These are phyloP conservation scores for Naganishia albida DNA, from an alignment of 1,284 basidiomycete genomes.

Conservation along the genomic window DNA sequence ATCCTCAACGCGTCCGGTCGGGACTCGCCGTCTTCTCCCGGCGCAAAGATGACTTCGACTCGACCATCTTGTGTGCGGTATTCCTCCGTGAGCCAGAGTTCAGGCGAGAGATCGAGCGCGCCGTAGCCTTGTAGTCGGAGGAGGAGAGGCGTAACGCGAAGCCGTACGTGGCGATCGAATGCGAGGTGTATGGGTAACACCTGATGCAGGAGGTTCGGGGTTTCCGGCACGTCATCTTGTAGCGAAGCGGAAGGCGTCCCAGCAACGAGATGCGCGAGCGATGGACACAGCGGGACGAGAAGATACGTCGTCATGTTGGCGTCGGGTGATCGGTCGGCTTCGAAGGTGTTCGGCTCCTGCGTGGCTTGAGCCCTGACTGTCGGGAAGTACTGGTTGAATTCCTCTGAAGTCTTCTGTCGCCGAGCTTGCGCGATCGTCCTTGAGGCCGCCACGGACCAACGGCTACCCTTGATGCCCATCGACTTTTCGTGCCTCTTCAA, in stretches of 20 bases:
- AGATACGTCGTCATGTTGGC: slow-evolving; percentile 28
- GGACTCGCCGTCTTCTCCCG: slow-evolving; percentile 1
- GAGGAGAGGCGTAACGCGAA: slow-evolving; percentile 19
- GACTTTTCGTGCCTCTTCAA: slow-evolving; percentile 31
- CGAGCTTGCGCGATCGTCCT: slow-evolving; percentile 1
- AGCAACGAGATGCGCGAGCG: slow-evolving; percentile 25
- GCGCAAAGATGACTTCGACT: slow-evolving; percentile 24
- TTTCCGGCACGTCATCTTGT: not conserved
- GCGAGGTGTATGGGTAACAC: slow-evolving; percentile 14
- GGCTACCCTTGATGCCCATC: slow-evolving; percentile 24
- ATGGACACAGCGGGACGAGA: slow-evolving; percentile 26
- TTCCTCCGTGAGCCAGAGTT: slow-evolving; percentile 15
- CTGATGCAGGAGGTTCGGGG: slow-evolving; percentile 8
- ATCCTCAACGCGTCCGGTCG: slow-evolving; percentile 19
- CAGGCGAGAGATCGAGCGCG: slow-evolving; percentile 13
- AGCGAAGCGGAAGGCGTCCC: not conserved
- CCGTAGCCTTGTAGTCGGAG: slow-evolving; percentile 12
- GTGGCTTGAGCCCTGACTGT: not conserved
- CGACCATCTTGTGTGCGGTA: slow-evolving; percentile 8
- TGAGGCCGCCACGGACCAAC: slow-evolving; percentile 10
- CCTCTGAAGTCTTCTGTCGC: not conserved
- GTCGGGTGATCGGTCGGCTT: no score
- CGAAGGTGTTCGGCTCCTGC: no score
- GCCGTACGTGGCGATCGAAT: slow-evolving; percentile 10
- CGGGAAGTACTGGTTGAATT: slow-evolving; percentile 28